Conservation (phyloP, 345 rosid genomes). For the Citrus mangshanensis region DNA sequence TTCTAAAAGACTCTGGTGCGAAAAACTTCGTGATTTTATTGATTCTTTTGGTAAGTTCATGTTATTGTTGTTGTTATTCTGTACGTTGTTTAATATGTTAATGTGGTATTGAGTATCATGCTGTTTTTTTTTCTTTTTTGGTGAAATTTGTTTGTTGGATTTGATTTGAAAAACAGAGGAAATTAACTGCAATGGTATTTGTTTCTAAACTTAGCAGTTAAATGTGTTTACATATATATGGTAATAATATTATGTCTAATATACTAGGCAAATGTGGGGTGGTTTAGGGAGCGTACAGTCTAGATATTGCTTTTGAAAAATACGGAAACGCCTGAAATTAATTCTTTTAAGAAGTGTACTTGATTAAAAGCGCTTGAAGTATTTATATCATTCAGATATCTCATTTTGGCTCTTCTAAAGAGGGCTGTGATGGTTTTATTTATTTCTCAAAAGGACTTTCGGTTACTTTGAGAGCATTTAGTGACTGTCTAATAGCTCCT, state of each 20-base stretch:
- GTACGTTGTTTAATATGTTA: neutral
- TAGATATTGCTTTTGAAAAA: neutral
- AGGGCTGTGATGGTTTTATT: too few species aligned
- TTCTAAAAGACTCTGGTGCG: conserved; percentile 58
- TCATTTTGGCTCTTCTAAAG: neutral
- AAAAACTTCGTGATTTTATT: conserved; percentile 47
- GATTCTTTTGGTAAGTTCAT: conserved; percentile 58
- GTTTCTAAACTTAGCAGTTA: neutral
- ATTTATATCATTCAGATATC: neutral
- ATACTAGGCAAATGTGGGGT: neutral
- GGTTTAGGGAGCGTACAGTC: neutral
- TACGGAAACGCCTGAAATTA: neutral
- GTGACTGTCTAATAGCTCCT: neutral
- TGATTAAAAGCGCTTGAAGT: neutral
- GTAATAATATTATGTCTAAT: neutral
- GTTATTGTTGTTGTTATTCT: neutral
- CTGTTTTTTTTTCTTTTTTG: too few species aligned
- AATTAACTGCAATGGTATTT: neutral
- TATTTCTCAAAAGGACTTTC: neutral
- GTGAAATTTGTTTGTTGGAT: neutral
- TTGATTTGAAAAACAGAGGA: neutral
- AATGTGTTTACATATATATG: neutral
- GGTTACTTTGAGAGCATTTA: neutral
- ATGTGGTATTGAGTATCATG: neutral
- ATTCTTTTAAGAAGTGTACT: neutral